Conservation (phyloP, 1,284 basidiomycete species). For the Tetrapyrgos nigripes region DNA sequence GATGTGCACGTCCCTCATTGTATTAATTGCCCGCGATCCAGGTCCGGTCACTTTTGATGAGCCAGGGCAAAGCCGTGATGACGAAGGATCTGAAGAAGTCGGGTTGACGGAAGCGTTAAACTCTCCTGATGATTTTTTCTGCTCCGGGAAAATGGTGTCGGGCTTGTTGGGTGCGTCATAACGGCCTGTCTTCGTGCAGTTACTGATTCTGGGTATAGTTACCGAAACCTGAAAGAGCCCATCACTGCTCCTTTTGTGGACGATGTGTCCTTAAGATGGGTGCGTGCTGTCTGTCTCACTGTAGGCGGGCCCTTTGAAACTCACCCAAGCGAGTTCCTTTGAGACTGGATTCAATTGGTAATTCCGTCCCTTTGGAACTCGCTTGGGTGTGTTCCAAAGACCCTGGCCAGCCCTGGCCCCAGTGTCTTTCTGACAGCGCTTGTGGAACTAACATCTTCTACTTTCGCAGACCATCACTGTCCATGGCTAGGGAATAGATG, state of each 20-base stretch:
- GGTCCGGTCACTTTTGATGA: slow-evolving; percentile 58
- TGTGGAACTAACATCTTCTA: slow-evolving; percentile 21
- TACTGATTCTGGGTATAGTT: slow-evolving; percentile 43
- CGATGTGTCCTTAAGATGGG: slow-evolving; percentile 89
- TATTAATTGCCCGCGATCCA: slow-evolving; percentile 75
- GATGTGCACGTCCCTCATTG: slow-evolving; percentile 72
- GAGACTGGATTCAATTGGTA: no score
- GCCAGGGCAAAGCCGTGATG: slow-evolving; percentile 31
- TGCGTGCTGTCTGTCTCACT: slow-evolving; percentile 39
- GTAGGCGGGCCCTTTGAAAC: slow-evolving; percentile 24
- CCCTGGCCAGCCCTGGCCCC: no score
- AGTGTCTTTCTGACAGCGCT: neutral
- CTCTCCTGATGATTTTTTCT: slow-evolving; percentile 51
- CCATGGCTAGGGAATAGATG: slow-evolving; percentile 85
- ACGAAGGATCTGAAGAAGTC: slow-evolving; percentile 51
- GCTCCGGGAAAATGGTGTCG: slow-evolving; percentile 74
- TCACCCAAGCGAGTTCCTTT: no score
- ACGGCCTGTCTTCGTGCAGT: neutral
- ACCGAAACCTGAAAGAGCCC: slow-evolving; percentile 83
- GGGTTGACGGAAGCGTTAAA: slow-evolving; percentile 68
- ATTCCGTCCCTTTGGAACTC: no score
- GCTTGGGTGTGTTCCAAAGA: no score
- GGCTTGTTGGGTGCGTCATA: slow-evolving; percentile 61
- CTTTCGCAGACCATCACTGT: slow-evolving; percentile 81
- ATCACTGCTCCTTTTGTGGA: slow-evolving; percentile 82